Evolutionary conservation across 202 grass and related monocot genomes (phyloP).

Genomic region (Alloteropsis angusta): DNA sequence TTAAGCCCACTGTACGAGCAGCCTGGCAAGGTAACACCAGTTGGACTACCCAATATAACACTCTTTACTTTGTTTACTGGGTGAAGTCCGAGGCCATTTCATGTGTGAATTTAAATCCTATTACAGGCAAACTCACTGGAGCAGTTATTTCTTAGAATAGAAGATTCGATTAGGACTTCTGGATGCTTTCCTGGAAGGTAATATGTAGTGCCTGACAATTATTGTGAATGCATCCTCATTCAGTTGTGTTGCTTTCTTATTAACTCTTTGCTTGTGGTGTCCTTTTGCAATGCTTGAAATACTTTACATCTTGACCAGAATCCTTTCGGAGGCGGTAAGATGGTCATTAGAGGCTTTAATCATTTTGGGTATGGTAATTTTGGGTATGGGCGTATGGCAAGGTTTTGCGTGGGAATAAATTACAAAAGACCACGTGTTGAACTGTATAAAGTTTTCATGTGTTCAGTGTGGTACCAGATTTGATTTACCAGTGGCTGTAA

Average conservation of each 20-base stretch:
- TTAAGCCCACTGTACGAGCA: slow-evolving; percentile 83
- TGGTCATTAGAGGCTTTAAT: neutral
- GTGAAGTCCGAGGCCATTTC: neutral
- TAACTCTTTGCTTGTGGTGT: neutral
- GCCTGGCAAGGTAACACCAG: slow-evolving; percentile 68
- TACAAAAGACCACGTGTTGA: neutral
- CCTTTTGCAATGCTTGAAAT: neutral
- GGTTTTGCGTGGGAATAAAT: neutral
- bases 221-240: slow-evolving; percentile 1
- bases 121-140: slow-evolving; percentile 82
- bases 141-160: slow-evolving; percentile 89
- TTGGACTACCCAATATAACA: slow-evolving; percentile 13
- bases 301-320: neutral
- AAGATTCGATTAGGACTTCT: slow-evolving; percentile 63
- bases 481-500: neutral
- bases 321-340: neutral
- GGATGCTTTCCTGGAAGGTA: slow-evolving; percentile 98
- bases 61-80: slow-evolving; percentile 16
- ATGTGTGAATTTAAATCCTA: slow-evolving; percentile 9
- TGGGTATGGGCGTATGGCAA: too few relatives aligned
- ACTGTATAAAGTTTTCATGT: slow-evolving; percentile 13
- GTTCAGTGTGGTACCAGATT: neutral
- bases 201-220: slow-evolving; percentile 7
- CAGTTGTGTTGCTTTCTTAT: neutral
- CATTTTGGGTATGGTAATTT: neutral